Base-by-base conservation (phyloP, 768 basidiomycete genomes). In the Lactifluus echinatus region DNA sequence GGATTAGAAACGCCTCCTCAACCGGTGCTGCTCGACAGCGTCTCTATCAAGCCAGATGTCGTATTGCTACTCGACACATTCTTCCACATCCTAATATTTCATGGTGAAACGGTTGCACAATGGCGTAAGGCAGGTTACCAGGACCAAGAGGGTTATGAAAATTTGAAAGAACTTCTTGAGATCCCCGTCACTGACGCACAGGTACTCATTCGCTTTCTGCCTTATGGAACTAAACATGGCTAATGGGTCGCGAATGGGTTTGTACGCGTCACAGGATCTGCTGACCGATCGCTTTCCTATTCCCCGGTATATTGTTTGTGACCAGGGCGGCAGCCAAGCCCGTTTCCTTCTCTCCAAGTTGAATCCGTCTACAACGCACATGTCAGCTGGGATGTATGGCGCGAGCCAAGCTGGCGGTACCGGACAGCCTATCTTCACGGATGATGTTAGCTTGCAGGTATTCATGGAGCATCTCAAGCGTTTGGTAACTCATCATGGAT, bases 21-120 rank as follows among this genome's bases (percentile, higher is more conserved):
- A 65, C 96, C 96, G 17, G 95, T 98, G 31, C 77, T 99, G 19
- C 84, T 99, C 31, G 96, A 99, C 75, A 94, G 91, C 51, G 85
- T 99, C 44, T 98, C 95, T 48, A 97, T 98, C 74, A 93, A 95
- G 71, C 89, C 89, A 43, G 96, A 98, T 66, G 92, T 94, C 60
- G 85, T 99, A 67, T 84, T 99, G 29, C 81, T 99, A 10, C 85
- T 99, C 53, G 96, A 99, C 67, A 98, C 95, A 2, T 99, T 95
- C 81, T 98, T 99, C 92, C 95, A 99, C 69, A 96, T 98, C 64
- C 86, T 98, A 66, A 98, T 99, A 71, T 98, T 96, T 87, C 96
- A 99, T 68, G 96, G 96, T 21, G 92, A 95, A 70, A 90, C 92
- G 21, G 80, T 99, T 47, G 94, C 96, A 0, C 88, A 93, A 69